These are phyloP conservation scores for Penicillium paxilli DNA, from an alignment of 495 filamentous ascomycete species.

Conservation along the genomic window DNA sequence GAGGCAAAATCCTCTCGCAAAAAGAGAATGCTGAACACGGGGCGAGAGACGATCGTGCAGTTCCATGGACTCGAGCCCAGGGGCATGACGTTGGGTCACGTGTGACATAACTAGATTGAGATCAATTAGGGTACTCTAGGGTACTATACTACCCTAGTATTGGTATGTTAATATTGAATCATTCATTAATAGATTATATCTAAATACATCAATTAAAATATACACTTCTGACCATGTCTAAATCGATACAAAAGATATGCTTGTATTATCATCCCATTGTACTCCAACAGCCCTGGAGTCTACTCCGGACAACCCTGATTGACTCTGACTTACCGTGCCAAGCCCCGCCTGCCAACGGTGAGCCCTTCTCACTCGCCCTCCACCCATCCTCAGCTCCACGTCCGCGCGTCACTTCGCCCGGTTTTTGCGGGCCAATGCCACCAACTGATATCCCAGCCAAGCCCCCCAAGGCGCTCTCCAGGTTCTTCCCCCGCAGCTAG, in stretches of 20 bases:
- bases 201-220: too few relatives aligned
- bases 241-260: too few relatives aligned
- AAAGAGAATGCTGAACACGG: slow-evolving; percentile 4
- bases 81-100: slow-evolving; percentile 7
- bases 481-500: background rate
- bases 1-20: slow-evolving; percentile 1
- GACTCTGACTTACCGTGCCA: slow-evolving; percentile 11
- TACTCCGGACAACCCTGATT: background rate
- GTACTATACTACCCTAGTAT: too few relatives aligned
- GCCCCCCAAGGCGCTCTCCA: too few relatives aligned
- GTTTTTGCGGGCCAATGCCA: background rate
- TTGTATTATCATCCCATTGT: too few relatives aligned
- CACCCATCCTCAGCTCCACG: slow-evolving; percentile 17
- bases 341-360: slow-evolving; percentile 4
- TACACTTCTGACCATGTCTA: too few relatives aligned
- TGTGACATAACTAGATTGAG: background rate
- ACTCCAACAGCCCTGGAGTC: background rate
- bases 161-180: too few relatives aligned
- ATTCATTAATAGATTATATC: too few relatives aligned
- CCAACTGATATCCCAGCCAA: too few relatives aligned
- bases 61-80: slow-evolving; percentile 15
- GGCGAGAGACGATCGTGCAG: slow-evolving; percentile 20
- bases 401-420: slow-evolving; percentile 23
- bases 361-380: slow-evolving; percentile 12
- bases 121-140: background rate